Evolutionary conservation across 2,329 filamentous ascomycete species (phyloP).

Genomic region (Calonectria hawksworthii): DNA sequence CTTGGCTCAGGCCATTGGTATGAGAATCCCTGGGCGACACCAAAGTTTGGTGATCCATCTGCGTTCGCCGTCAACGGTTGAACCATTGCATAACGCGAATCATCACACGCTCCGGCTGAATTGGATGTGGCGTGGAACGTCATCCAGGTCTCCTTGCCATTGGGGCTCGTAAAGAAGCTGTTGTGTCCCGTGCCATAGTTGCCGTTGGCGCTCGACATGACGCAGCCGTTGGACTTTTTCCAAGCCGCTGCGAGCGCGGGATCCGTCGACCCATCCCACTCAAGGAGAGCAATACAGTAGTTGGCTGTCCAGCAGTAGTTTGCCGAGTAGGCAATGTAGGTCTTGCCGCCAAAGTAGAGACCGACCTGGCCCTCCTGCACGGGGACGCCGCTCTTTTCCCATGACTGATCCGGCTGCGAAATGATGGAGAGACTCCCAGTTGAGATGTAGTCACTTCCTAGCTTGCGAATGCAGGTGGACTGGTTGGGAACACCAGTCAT

Average conservation of each 20-base stretch:
- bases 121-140: slow-evolving; percentile 68
- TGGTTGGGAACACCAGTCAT: slow-evolving; percentile 57
- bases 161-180: slow-evolving; percentile 70
- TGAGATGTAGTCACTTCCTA: slow-evolving; percentile 56
- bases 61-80: slow-evolving; percentile 64
- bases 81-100: slow-evolving; percentile 67
- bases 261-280: slow-evolving; percentile 65
- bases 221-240: slow-evolving; percentile 65
- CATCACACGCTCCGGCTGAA: slow-evolving; percentile 64
- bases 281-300: slow-evolving; percentile 67
- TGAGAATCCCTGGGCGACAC: slow-evolving; percentile 45
- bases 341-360: slow-evolving; percentile 66
- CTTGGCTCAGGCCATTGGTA: slow-evolving; percentile 41
- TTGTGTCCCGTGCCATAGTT: slow-evolving; percentile 72
- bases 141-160: slow-evolving; percentile 66
- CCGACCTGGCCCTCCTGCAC: slow-evolving; percentile 70
- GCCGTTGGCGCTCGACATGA: slow-evolving; percentile 66
- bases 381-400: slow-evolving; percentile 63
- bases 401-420: slow-evolving; percentile 63
- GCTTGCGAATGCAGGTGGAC: slow-evolving; percentile 55
- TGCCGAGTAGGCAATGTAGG: slow-evolving; percentile 67
- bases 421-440: slow-evolving; percentile 62
- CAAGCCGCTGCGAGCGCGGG: slow-evolving; percentile 60
- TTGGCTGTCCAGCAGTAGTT: slow-evolving; percentile 69
- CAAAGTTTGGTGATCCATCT: slow-evolving; percentile 68